Evolutionary conservation across 1,284 basidiomycete species (phyloP).

Genomic region (Marasmius sp.): DNA sequence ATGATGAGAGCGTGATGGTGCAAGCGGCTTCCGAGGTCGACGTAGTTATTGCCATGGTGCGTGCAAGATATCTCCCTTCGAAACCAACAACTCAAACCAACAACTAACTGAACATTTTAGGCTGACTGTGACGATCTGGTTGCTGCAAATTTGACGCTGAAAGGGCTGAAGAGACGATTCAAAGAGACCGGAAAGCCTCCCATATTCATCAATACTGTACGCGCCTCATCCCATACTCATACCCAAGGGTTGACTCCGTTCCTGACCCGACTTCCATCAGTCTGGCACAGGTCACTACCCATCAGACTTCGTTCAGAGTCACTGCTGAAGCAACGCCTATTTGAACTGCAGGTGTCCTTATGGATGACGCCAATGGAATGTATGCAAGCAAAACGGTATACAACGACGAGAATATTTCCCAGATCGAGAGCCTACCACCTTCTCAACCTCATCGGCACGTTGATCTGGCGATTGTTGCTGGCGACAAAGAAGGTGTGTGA

Average conservation of each 20-base stretch:
- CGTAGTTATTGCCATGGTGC: slow-evolving; percentile 34
- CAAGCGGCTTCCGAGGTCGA: slow-evolving; percentile 29
- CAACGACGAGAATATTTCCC: slow-evolving; percentile 34
- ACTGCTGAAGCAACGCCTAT: background rate
- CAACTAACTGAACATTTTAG: slow-evolving; percentile 20
- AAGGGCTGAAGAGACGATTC: slow-evolving; percentile 42
- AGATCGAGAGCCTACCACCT: slow-evolving; percentile 35
- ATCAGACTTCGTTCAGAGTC: background rate
- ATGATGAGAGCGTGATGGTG: slow-evolving; percentile 32
- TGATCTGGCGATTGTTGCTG: slow-evolving; percentile 34
- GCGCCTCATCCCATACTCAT: slow-evolving; percentile 16
- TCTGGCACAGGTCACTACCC: slow-evolving; percentile 19
- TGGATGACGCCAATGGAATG: slow-evolving; percentile 35
- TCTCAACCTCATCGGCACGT: slow-evolving; percentile 36
- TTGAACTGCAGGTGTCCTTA: slow-evolving; percentile 22
- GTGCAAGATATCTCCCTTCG: background rate
- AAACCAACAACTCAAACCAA: no score
- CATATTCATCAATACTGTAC: slow-evolving; percentile 52
- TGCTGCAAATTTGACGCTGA: slow-evolving; percentile 41
- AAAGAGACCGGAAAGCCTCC: slow-evolving; percentile 40
- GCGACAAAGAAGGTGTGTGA: slow-evolving; percentile 33
- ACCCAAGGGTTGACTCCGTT: background rate
- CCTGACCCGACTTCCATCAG: slow-evolving; percentile 3
- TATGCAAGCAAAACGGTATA: slow-evolving; percentile 31
- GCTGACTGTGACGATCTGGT: slow-evolving; percentile 41